Evolutionary conservation across 805 yeast species (phyloP).

Genomic region (Myxozyma mucilagina): DNA sequence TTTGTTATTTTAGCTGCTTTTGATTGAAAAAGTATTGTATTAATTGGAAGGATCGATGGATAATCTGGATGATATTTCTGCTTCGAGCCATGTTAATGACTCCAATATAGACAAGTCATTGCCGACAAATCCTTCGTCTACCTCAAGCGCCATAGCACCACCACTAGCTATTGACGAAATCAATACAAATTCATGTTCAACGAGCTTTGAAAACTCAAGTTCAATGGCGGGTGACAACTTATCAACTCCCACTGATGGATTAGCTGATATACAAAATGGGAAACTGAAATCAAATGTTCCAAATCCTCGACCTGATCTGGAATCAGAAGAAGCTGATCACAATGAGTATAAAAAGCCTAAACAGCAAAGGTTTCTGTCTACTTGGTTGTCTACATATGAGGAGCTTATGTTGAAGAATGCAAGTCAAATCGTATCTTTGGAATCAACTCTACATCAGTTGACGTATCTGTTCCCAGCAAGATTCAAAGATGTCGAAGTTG

Average conservation of each 20-base stretch:
- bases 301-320: constrained; percentile 7
- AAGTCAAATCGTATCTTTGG: constrained; percentile 42
- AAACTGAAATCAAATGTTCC: background rate
- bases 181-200: background rate
- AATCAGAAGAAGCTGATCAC: background rate
- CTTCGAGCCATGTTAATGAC: no score
- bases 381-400: constrained; percentile 40
- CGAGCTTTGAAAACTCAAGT: background rate
- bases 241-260: background rate
- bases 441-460: constrained; percentile 41
- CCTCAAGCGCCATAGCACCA: no score
- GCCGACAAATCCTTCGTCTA: no score
- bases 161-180: background rate
- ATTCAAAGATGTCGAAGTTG: constrained; percentile 43
- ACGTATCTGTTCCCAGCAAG: constrained; percentile 44
- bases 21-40: no score
- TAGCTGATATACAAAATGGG: background rate
- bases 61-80: no score
- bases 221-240: background rate
- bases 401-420: constrained; percentile 41
- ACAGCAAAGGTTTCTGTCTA: background rate
- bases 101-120: no score
- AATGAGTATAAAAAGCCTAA: background rate
- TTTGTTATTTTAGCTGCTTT: no score
- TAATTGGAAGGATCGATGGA: no score